Base-by-base conservation (phyloP, 768 basidiomycete genomes). In the Lactifluus rugatus region DNA sequence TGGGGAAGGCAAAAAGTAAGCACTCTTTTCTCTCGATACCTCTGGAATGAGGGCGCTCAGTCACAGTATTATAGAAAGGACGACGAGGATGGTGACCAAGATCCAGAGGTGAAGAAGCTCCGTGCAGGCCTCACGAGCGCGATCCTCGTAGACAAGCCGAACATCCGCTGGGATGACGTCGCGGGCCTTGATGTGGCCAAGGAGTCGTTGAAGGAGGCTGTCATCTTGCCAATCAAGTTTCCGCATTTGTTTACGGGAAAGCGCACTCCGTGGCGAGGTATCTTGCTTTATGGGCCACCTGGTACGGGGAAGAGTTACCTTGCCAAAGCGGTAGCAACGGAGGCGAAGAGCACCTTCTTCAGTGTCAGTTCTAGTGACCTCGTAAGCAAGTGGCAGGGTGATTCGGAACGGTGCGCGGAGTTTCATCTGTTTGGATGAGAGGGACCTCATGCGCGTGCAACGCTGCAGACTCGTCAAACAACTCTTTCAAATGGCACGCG, bases 381-480 rank as follows among this genome's bases (percentile, higher is more conserved):
- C 55, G 96, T 98, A 55, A 94, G 92, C 71, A 99, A 98, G 71
- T 99, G 96, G 96, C 96, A 98, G 75, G 96, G 96, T 58, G 96
- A 99, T 72, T 94, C 92, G 4, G 95, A 98, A 74, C 77, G 95
- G 93, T 89, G 61, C 69, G 83, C 71, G 1, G 23, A 3, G 8
- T 19, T 23, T 34, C 37, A 36, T 11, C 34, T 31, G 11, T 17
- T 54, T 16, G 46, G 39, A 45, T 48, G 44, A 21, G 47, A 25
- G 17, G 31, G n/a, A 10, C 28, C 16, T 58, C 25, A 54, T 21
- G 36, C 47, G 46, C 23, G 52, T 31, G 57, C 26, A 47, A 54
- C 45, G 44, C 23, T 28, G 25, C 57, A 95, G 93, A 68, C 78
- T 97, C 50, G 96, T 99, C 48, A 93, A 92, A 71, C 93, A 97